These are phyloP conservation scores for Liquidambar formosana DNA, from an alignment of 164 flowering plant genomes.

Conservation along the genomic window DNA sequence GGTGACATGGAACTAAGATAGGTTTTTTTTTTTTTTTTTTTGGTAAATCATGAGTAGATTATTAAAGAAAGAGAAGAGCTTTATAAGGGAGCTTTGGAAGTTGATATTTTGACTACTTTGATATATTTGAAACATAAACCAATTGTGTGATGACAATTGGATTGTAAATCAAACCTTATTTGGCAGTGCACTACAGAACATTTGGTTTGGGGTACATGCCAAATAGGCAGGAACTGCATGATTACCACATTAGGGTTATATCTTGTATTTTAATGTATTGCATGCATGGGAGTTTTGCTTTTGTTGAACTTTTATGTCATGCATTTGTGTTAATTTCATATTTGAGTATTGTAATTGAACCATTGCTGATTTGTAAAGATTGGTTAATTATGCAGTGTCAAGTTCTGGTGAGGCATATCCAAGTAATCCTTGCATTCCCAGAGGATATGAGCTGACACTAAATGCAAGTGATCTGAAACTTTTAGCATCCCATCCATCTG, in stretches of 20 bases:
- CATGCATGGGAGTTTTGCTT: not conserved
- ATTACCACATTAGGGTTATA: no score
- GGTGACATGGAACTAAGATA: not conserved
- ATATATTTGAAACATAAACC: not conserved
- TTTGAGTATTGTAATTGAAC: not conserved
- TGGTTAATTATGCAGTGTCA: slow-evolving; percentile 29
- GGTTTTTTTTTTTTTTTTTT: no score
- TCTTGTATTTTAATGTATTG: not conserved
- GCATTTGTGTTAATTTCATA: not conserved
- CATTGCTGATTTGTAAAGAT: not conserved
- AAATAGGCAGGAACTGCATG: no score
- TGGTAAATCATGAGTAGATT: no score
- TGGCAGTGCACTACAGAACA: no score
- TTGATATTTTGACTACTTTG: not conserved
- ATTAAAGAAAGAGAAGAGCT: no score
- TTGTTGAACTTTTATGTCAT: not conserved
- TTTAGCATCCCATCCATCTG: slow-evolving; percentile 22
- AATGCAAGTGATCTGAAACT: slow-evolving; percentile 24
- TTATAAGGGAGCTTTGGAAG: no score
- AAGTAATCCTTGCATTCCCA: slow-evolving; percentile 47
- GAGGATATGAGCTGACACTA: slow-evolving; percentile 34
- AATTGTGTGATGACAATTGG: not conserved
- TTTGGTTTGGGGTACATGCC: no score
- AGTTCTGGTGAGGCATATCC: slow-evolving; percentile 18
- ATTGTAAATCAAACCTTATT: not conserved